Evolutionary conservation across 495 filamentous ascomycete species (phyloP), one percentile per base, ranked within the genome.

Genomic region (Penicillium bovifimosum): DNA sequence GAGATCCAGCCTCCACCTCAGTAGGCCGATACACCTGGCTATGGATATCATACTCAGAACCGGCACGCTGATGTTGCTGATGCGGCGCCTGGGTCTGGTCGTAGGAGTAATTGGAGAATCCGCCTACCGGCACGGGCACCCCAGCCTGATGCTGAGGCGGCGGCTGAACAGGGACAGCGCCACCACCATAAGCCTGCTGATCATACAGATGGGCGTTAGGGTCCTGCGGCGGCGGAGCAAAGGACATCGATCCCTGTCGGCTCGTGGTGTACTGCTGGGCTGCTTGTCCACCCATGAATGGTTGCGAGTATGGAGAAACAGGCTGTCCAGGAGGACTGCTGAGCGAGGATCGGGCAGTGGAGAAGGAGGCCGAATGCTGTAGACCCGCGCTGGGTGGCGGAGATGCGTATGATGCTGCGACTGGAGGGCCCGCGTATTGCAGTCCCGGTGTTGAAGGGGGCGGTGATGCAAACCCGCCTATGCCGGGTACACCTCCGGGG

Each of bases 1-100:
- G 66, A 6, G 59, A 63, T 1, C 53, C 51, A 5, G 66, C 71
- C 59, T 88, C 86, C 13, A 69, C 72, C 62, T 89, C 83, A 1
- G 84, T 88, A 8, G 91, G 90, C 47, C 84, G 67, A 59, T 93
- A 95, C 10, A 87, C 64, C 67, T 93, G 88, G 52, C 77, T 80
- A 64, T 95, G 90, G 27, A 92, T 78, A 31, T 74, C 63, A 58
- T 90, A 90, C 33, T 86, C 80, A 14, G 65, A 54, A 9, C 46
- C 46, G 2, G 60, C 31, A 20, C 52, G 55, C 10, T 64, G 51
- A 31, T 57, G 66, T 50, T 56, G 66, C 50, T 56, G 68, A n/a
- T 56, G 68, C 31, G 66, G 67, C 24, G 66, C 67, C 11, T 64
- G 32, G 8, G 38, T 27, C 56, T 67, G 68, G 17, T 60, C 64